phyloP scores from a whole-genome alignment of 148 eudicot species.

The Persicaria tinctoria region DNA sequence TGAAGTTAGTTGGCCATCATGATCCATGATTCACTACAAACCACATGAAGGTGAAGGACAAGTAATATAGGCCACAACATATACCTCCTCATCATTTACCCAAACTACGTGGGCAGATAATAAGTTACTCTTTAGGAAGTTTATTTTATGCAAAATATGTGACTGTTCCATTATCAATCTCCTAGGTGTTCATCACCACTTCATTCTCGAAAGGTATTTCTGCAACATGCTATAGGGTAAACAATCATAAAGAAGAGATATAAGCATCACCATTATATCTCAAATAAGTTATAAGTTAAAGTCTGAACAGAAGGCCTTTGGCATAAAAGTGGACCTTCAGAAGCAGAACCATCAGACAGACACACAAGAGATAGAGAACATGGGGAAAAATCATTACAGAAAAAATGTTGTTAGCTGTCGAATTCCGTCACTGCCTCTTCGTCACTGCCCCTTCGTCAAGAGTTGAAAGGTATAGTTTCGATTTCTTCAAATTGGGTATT shows the following conservation, averaged over 20 bases:
- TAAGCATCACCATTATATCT: background rate
- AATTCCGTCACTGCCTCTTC: constrained; percentile 32
- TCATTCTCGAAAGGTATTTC: constrained; percentile 86
- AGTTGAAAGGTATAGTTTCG: too few species aligned
- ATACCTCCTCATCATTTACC: constrained; percentile 78
- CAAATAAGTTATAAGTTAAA: background rate
- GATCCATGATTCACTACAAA: constrained; percentile 1
- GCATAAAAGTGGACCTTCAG: background rate
- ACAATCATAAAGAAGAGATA: background rate
- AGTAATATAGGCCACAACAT: background rate
- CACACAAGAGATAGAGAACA: background rate
- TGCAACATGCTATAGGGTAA: constrained; percentile 61
- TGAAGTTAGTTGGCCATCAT: background rate
- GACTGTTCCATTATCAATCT: constrained; percentile 82
- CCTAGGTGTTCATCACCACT: constrained; percentile 44
- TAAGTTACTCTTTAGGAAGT: constrained; percentile 57
- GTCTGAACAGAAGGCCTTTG: background rate
- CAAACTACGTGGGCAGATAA: constrained; percentile 93
- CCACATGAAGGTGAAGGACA: background rate
- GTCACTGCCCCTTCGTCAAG: too few species aligned
- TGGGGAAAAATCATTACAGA: background rate
- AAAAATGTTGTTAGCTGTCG: constrained; percentile 50
- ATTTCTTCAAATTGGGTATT: too few species aligned
- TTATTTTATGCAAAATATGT: constrained; percentile 58
- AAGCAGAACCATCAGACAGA: background rate